Base-by-base conservation (phyloP, 495 filamentous ascomycete species). In the Hypoxylon subgilvum region DNA sequence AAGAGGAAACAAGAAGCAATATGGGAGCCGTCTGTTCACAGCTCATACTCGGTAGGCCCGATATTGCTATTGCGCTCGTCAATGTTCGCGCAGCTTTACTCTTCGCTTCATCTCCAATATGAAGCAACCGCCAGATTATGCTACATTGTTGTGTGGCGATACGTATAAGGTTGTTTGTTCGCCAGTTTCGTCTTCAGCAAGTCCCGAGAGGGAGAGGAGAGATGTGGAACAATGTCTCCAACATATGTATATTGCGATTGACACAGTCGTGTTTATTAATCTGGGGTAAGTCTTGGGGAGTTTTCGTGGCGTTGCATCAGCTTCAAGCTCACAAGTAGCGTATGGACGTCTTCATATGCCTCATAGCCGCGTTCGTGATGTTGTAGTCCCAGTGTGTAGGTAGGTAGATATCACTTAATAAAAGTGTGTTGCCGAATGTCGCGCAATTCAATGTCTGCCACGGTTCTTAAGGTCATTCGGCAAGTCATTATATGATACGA, bases 161-260 rank as follows among this genome's bases (percentile, higher is more conserved):
- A 53, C 8, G 8, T 27, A 39, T 44, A 46, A 57, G 14, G 48
- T 54, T 50, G 55, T 48, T 12, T 32, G 2, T 21, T 57, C 38
- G 47, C 53, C 52, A 35, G 60, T 49, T 49, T 63, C 43, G 19
- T 32, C 12, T 17, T 36, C n/a, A 30, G 31, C 36, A 63, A 53
- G 47, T 63, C 61, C 53, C 61, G 61, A 49, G 51, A 41, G 13
- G 5, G 16, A 42, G 13, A 13, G 9, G 30, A 44, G 23, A 16
- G 21, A 14, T 1, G 44, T 41, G 43, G 19, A 39, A 32, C 22
- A 34, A 16, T 27, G 14, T 46, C 53, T 54, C 53, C 48, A 58
- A 64, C 17, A 45, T 58, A 64, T 28, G 54, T 57, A 64, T 28
- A 58, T 57, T 58, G n/a, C 25, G 36, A 58, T 50, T 41, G 46